These are phyloP conservation scores for Quercus lobata DNA, from an alignment of 331 rosid genomes.

Conservation along the genomic window DNA sequence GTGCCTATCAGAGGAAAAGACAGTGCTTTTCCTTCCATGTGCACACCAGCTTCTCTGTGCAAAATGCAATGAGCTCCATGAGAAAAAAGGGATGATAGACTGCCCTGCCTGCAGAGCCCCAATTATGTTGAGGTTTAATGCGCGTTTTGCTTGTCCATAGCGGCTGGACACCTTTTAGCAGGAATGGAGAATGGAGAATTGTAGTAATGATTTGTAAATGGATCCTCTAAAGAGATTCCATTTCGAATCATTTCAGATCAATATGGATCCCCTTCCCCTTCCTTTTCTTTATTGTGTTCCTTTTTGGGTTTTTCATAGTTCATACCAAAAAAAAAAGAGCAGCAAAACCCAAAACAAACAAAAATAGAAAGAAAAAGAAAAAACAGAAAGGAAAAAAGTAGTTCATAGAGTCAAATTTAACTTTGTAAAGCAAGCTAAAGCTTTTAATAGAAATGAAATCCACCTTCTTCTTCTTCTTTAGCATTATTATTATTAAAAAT, in stretches of 20 bases:
- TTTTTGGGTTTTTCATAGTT: not conserved
- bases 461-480: not conserved
- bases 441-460: not conserved
- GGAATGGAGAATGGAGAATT: not conserved
- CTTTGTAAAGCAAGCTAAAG: not conserved
- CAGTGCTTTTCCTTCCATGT: slow-evolving; percentile 65
- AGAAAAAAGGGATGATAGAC: slow-evolving; percentile 62
- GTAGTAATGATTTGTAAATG: not conserved
- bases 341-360: not conserved
- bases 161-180: not conserved
- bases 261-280: no score
- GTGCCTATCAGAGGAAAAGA: slow-evolving; percentile 65
- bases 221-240: not conserved
- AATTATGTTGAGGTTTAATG: slow-evolving; percentile 44
- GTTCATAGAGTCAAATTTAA: no score
- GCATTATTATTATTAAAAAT: no score
- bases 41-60: slow-evolving; percentile 62
- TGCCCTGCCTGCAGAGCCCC: slow-evolving; percentile 69
- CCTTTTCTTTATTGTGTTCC: not conserved
- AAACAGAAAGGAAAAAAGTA: no score
- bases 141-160: slow-evolving; percentile 25
- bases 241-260: not conserved
- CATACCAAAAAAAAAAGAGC: not conserved
- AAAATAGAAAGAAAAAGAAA: not conserved
- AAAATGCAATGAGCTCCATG: slow-evolving; percentile 59